Evolutionary conservation across 495 filamentous ascomycete genomes (phyloP), one percentile per base, ranked within the genome.

Genomic region (Tuber brumale): DNA sequence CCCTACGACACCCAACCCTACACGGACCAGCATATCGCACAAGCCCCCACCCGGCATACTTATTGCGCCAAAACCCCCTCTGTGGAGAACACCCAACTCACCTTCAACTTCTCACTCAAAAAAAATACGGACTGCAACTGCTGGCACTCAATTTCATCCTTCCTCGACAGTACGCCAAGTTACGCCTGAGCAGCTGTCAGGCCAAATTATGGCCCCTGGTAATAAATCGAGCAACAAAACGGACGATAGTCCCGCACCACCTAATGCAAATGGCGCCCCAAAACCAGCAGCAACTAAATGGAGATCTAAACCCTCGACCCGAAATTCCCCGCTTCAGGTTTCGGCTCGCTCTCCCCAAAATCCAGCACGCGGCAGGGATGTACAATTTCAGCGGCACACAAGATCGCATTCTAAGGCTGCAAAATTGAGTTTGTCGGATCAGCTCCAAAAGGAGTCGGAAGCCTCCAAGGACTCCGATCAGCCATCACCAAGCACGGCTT

Each of bases 51-150:
- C 48, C 8, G 48, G 8, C 48, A 31, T 31, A 61, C 57, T 27
- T 31, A 61, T 61, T 61, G 57, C 57, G 57, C 57, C 57, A 61
- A 61, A 61, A 31, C 57, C 57, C 14, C 57, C 57, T 61, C 57
- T 27, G 10, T 61, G 57, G 57, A 31, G 57, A 31, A 61, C 57
- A 61, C 57, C 57, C 57, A 61, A 31, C 57, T 31, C 27, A 14
- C 27, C 57, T 31, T 61, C 57, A 31, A 61, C 57, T 27, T 61
- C 57, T 61, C 57, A 1, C 57, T 61, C 57, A 27, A 31, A 31
- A 61, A 61, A 61, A 61, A 16, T 27, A 31, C 51, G 12, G 27
- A 61, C 57, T 61, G 12, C 57, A 61, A 1, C n/a, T 31, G 3
- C n/a, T 16, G 27, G 14, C 3, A n/a, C 57, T 31, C n/a, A 61